Evolutionary conservation across 805 yeast genomes (phyloP).

Genomic region (Barnettozyma siamensis): DNA sequence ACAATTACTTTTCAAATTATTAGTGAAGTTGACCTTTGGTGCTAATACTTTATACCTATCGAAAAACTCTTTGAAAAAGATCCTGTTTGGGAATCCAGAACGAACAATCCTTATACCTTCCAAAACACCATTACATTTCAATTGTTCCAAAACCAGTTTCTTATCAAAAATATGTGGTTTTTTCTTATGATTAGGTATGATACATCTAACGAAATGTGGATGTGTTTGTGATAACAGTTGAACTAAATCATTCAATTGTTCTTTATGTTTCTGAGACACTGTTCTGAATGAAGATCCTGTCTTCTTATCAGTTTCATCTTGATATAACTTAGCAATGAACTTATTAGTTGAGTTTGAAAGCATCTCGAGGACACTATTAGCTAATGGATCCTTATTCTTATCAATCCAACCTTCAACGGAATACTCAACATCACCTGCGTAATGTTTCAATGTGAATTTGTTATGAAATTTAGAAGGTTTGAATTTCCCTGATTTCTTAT

Average conservation of each 20-base stretch:
- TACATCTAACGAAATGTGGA: conserved; percentile 97
- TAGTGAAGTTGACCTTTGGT: conserved; percentile 36
- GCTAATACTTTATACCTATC: conserved; percentile 69
- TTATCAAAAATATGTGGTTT: conserved; percentile 68
- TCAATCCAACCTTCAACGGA: conserved; percentile 89
- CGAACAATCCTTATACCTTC: conserved; percentile 98
- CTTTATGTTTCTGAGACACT: conserved; percentile 84
- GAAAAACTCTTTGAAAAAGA: conserved; percentile 75
- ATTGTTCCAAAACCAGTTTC: conserved; percentile 73
- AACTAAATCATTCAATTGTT: conserved; percentile 70
- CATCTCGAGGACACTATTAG: conserved; percentile 62
- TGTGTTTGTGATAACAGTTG: conserved; percentile 70
- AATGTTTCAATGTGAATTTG: conserved; percentile 83
- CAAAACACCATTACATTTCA: conserved; percentile 93
- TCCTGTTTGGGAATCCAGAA: conserved; percentile 93
- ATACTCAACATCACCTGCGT: conserved; percentile 96
- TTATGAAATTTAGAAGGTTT: conserved; percentile 65
- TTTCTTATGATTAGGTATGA: conserved; percentile 80
- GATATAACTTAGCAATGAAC: conserved; percentile 54
- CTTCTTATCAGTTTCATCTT: conserved; percentile 29
- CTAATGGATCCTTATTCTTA: conserved; percentile 90
- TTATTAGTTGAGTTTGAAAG: conserved; percentile 50
- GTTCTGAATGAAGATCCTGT: conserved; percentile 51
- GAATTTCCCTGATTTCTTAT: conserved; percentile 47
- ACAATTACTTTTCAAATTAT: conserved; percentile 59